Evolutionary conservation across 106 monocot genomes (phyloP).

Genomic region (Agapanthus africanus): DNA sequence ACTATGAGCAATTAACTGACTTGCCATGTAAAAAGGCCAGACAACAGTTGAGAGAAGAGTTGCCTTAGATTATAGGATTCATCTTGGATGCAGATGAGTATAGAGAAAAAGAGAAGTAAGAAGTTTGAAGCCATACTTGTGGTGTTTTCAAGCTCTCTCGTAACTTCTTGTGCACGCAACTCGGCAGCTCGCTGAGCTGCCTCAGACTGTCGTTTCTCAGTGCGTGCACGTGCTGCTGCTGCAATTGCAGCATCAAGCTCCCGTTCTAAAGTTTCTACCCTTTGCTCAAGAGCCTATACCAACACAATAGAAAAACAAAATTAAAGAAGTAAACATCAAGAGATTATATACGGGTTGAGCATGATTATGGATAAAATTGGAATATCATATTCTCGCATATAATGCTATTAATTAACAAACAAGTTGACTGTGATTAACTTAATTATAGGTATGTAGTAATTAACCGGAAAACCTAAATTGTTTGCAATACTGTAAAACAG

Average conservation of each 20-base stretch:
- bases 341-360: neutral
- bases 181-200: constrained; percentile 75
- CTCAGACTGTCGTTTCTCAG: constrained; percentile 86
- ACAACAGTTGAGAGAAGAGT: neutral
- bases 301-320: neutral
- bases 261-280: constrained; percentile 80
- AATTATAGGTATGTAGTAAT: neutral
- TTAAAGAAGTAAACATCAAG: neutral
- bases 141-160: constrained; percentile 89
- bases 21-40: neutral
- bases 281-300: constrained; percentile 70
- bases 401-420: neutral
- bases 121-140: constrained; percentile 50
- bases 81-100: neutral
- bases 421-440: neutral
- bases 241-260: constrained; percentile 95
- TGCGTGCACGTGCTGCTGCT: constrained; percentile 84
- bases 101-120: no score
- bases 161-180: constrained; percentile 67
- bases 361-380: neutral
- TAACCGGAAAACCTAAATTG: neutral
- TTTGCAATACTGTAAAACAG: neutral
- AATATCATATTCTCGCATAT: neutral
- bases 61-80: neutral
- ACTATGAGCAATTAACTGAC: neutral